A percentile compares a stretch with the other conserved stretches of the same genome.
phyloP scores from a whole-genome alignment of 2,329 filamentous ascomycete genomes.

The Pseudogymnoascus sp. region DNA sequence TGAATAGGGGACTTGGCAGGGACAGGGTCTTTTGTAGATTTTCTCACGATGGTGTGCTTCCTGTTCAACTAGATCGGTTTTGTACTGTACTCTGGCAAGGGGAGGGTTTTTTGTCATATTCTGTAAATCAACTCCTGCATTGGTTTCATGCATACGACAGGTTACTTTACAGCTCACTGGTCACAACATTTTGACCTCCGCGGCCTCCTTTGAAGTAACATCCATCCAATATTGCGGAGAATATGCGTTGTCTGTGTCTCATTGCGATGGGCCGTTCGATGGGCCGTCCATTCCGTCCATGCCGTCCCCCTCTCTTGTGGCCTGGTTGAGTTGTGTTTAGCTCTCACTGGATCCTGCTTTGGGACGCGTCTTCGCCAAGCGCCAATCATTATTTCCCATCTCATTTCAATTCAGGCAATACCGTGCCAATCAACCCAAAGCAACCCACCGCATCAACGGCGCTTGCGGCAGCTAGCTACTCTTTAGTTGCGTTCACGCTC shows the following conservation, averaged over 20 bases:
- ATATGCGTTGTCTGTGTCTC: slow-evolving; percentile 3
- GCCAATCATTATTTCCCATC: slow-evolving; percentile 1
- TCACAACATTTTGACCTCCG: neutral
- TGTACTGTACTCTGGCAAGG: neutral
- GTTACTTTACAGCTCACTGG: neutral
- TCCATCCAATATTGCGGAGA: slow-evolving; percentile 1
- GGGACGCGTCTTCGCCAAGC: neutral
- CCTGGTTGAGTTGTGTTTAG: slow-evolving; percentile 8
- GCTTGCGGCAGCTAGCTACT: neutral
- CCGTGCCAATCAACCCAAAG: neutral
- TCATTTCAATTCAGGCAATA: neutral
- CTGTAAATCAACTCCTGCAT: neutral
- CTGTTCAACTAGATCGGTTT: neutral
- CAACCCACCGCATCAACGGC: neutral
- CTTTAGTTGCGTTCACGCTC: neutral
- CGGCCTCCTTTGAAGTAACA: neutral
- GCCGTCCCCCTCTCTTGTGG: neutral
- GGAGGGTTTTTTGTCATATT: neutral
- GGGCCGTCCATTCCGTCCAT: neutral
- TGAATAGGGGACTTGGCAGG: neutral
- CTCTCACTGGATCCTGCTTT: slow-evolving; percentile 3
- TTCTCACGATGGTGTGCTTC: neutral
- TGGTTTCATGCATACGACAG: slow-evolving; percentile 5
- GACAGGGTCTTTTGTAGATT: neutral
- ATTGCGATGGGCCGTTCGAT: neutral